A percentile compares a stretch with the other conserved stretches of the same genome.
phyloP scores from a whole-genome alignment of 129 eudicot genomes.

The Pulicaria dysenterica region DNA sequence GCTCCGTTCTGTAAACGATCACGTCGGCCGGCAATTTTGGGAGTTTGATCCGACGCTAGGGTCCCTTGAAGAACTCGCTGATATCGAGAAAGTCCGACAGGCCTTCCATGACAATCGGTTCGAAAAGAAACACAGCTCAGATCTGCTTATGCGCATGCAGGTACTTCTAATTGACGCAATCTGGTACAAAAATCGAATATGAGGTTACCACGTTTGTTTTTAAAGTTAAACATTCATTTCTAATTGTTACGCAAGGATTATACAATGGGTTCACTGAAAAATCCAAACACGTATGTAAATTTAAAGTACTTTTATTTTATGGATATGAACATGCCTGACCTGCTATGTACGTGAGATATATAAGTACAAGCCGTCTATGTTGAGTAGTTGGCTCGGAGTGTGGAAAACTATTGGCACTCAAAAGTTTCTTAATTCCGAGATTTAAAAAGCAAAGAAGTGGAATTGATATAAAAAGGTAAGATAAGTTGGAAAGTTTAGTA shows the following conservation, averaged over 20 bases:
- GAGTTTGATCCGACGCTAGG: conserved; percentile 76
- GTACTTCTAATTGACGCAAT: conserved; percentile 32
- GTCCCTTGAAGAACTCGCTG: conserved; percentile 64
- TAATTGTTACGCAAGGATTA: conserved; percentile 17
- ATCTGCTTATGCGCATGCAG: conserved; percentile 92
- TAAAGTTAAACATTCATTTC: not conserved
- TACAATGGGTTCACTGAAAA: not conserved
- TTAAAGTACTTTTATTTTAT: not conserved
- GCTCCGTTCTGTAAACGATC: conserved; percentile 68
- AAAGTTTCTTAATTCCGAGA: not conserved
- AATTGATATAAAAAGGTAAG: not conserved
- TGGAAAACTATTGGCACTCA: not conserved
- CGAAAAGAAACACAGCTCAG: conserved; percentile 75
- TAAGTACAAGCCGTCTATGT: not conserved
- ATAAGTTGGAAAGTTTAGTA: not conserved
- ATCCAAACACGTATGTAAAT: not conserved
- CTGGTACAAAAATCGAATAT: conserved; percentile 3
- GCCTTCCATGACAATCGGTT: conserved; percentile 57
- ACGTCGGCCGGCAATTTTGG: conserved; percentile 81
- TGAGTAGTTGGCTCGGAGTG: conserved; percentile 12
- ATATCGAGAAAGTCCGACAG: conserved; percentile 62
- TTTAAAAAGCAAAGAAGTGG: conserved; percentile 15
- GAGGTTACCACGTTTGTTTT: not conserved
- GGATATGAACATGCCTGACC: not conserved
- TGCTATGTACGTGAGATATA: not conserved